Base-by-base conservation (phyloP, 164 flowering plant genomes). In the Stephania yunnanensis region DNA sequence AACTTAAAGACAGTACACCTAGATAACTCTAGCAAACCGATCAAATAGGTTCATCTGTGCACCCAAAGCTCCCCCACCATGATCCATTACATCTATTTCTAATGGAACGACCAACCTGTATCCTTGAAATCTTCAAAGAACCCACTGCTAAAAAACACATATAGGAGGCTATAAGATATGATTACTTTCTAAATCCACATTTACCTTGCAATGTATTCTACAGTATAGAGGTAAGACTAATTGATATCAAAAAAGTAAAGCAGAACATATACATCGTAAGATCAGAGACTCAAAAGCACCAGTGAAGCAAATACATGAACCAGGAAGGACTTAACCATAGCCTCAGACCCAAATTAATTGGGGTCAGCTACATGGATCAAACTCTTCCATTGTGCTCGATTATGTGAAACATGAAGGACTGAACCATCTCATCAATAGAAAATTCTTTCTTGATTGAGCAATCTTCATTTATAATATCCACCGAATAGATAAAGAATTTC, bases 21-120 rank as follows among this genome's bases (percentile, higher is more conserved):
- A 91, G 52, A 92, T 80, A 76, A 93, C 98, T 84, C 99, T 87
- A 71, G 96, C 93, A 88, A 95, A 86, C 31, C 98, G 87, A 81
- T 88, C 96, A 83, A 95, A 95, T 17, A 95, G 93, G 78, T 91
- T 95, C 91, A 86, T 87, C 64, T 76, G 89, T 48, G 84, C 76
- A 77, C 87, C 87, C 80, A 91, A 89, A 69, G 86, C 89, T 76
- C 93, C 94, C 58, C 89, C 85, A 45, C 87, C 84, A 73, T 76
- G 79, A n/a, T 64, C 83, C 75, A 55, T 76, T 81, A 77, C 84
- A 81, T 80, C 81, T 79, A 63, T 82, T 61, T 78, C 80, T 77
- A 64, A 73, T 73, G 29, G 83, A 71, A 79, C 70, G 70, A 42
- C 78, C 53, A n/a, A 74, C 64, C 42, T 71, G 87, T 55, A 84